Evolutionary conservation across 2,329 filamentous ascomycete genomes (phyloP).

Genomic region (Penicillium crustosum): DNA sequence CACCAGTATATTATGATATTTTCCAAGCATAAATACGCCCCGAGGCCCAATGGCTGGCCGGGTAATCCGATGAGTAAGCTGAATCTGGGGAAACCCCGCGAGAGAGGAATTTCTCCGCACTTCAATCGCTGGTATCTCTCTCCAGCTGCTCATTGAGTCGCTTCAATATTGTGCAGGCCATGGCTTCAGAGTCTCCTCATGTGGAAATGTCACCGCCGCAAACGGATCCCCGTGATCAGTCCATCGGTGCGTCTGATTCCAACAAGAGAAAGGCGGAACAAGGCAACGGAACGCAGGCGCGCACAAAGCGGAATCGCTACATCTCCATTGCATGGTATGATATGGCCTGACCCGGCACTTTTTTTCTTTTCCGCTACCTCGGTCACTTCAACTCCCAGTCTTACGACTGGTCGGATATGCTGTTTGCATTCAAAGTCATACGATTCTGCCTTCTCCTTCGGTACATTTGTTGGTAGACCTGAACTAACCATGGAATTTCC

Average conservation of each 20-base stretch:
- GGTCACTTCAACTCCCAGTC: background rate
- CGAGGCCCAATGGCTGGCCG: constrained; percentile 11
- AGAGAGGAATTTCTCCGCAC: constrained; percentile 41
- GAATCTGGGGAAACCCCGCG: constrained; percentile 38
- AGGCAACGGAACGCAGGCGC: constrained; percentile 49
- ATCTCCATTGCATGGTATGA: constrained; percentile 66
- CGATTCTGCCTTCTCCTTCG: background rate
- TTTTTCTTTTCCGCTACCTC: constrained; percentile 1
- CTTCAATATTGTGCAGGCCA: constrained; percentile 13
- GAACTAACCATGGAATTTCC: constrained; percentile 14
- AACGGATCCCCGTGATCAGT: constrained; percentile 25
- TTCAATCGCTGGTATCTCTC: constrained; percentile 18
- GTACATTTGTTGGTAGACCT: background rate
- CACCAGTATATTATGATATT: background rate
- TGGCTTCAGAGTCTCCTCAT: constrained; percentile 39
- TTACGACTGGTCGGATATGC: background rate
- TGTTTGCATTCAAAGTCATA: constrained; percentile 9
- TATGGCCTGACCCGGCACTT: constrained; percentile 18
- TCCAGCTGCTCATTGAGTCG: constrained; percentile 7
- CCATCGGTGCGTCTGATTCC: constrained; percentile 27
- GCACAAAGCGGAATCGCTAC: constrained; percentile 65
- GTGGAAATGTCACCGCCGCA: constrained; percentile 29
- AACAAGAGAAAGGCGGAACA: constrained; percentile 47
- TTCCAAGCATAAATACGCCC: background rate
- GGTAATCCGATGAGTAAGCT: constrained; percentile 23